A percentile compares a stretch with the other conserved stretches of the same genome.
Conservation (phyloP, 177 flowering plant genomes). For the Telopea speciosissima region DNA sequence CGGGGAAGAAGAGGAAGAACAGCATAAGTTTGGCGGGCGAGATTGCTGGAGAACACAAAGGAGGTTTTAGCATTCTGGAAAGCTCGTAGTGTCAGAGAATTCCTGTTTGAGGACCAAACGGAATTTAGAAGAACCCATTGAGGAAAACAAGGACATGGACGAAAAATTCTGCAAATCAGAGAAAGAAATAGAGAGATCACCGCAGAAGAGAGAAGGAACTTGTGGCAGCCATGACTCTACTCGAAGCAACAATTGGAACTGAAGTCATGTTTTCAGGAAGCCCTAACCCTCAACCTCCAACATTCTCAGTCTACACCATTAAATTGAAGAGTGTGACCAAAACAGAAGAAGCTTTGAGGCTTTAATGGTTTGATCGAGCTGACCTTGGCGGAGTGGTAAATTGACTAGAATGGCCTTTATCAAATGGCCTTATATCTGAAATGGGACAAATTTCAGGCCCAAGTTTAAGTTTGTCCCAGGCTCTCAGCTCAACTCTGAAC, state of each 20-base stretch:
- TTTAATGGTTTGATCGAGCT: no score
- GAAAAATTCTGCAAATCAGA: background rate
- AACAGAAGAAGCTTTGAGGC: no score
- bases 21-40: background rate
- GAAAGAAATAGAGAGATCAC: conserved; percentile 4
- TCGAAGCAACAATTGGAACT: conserved; percentile 7
- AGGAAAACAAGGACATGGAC: background rate
- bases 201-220: conserved; percentile 12
- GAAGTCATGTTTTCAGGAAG: conserved; percentile 1
- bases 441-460: no score
- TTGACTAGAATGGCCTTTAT: no score
- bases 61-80: background rate
- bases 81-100: conserved; percentile 12
- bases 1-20: conserved; percentile 21
- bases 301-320: no score
- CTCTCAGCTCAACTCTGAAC: no score
- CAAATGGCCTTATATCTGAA: no score
- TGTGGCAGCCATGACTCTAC: conserved; percentile 18
- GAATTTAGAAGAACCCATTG: conserved; percentile 4
- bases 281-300: no score
- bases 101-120: conserved; percentile 4
- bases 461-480: no score
- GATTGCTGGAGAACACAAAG: background rate
- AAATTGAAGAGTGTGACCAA: no score
- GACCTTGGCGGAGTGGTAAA: no score